Base-by-base conservation (phyloP, 805 yeast species). In the Dipodascopsis tothii region DNA sequence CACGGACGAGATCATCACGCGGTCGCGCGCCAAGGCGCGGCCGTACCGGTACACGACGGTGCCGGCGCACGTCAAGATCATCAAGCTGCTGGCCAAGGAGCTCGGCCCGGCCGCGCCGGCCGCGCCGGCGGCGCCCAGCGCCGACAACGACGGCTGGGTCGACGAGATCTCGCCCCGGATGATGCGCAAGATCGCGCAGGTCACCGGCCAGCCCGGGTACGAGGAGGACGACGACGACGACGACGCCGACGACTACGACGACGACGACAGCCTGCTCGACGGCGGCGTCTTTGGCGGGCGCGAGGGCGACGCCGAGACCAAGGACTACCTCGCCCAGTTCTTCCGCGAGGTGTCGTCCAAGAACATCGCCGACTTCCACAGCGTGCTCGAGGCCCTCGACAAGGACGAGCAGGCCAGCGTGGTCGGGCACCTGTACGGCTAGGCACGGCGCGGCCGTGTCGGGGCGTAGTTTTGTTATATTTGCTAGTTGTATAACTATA, bases 161-260 rank as follows among this genome's bases (percentile, higher is more conserved):
- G 41, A 21, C 14, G 28, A n/a, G n/a, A n/a, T n/a, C n/a, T n/a
- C n/a, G n/a, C n/a, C n/a, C n/a, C n/a, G n/a, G n/a, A n/a, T n/a
- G n/a, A n/a, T n/a, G n/a, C n/a, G n/a, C n/a, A n/a, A n/a, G n/a
- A n/a, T n/a, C n/a, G n/a, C n/a, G n/a, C n/a, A n/a, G n/a, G n/a
- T n/a, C n/a, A n/a, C n/a, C n/a, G n/a, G n/a, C n/a, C n/a, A n/a
- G n/a, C n/a, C n/a, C 27, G 28, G 21, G 18, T 16, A 27, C 34
- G 27, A 36, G 27, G 51, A 45, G 17, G 27, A 37, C 21, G 35
- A 50, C 14, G 66, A 56, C 27, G 71, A 60, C n/a, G 70, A 58
- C 20, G 74, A 68, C 33, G 77, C 66, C 11, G 80, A 68, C 19
- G 86, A 73, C 1, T 82, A 92, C 88, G 92, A 84, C 55, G 92